Evolutionary conservation across 306 rosid species (phyloP).

Genomic region (Corylus heterophylla): DNA sequence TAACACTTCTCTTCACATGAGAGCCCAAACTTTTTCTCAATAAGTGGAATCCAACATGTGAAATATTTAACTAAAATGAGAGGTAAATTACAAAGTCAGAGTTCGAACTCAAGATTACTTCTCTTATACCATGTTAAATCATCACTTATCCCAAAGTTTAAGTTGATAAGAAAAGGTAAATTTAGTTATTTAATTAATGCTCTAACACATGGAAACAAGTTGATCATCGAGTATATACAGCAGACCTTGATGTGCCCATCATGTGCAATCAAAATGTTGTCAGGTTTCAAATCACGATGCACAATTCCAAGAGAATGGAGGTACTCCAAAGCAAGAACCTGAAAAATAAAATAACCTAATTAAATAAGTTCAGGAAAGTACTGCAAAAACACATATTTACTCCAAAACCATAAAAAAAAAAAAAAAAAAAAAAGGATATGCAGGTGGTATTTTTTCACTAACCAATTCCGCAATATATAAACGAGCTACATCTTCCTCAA

Average conservation of each 20-base stretch:
- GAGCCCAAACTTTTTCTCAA: too few species aligned
- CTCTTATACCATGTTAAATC: too few species aligned
- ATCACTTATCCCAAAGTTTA: too few species aligned
- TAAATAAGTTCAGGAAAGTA: not conserved
- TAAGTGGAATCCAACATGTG: too few species aligned
- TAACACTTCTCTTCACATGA: too few species aligned
- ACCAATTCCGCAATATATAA: conserved; percentile 13
- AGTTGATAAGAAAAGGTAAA: too few species aligned
- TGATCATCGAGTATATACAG: not conserved
- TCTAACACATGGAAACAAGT: not conserved
- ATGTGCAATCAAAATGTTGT: conserved; percentile 14
- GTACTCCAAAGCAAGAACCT: conserved; percentile 21
- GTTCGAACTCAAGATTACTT: too few species aligned
- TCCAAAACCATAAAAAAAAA: not conserved
- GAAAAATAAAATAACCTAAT: not conserved
- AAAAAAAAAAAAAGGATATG: not conserved
- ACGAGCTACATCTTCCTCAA: conserved; percentile 7
- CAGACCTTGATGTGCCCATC: conserved; percentile 17
- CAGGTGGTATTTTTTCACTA: not conserved
- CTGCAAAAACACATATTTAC: not conserved
- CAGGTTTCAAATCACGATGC: conserved; percentile 16
- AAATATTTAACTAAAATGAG: too few species aligned
- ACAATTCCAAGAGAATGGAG: conserved; percentile 15
- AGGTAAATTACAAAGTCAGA: too few species aligned
- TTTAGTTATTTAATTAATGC: too few species aligned